Conservation (phyloP, 768 basidiomycete species). For the Boletus insuetus region DNA sequence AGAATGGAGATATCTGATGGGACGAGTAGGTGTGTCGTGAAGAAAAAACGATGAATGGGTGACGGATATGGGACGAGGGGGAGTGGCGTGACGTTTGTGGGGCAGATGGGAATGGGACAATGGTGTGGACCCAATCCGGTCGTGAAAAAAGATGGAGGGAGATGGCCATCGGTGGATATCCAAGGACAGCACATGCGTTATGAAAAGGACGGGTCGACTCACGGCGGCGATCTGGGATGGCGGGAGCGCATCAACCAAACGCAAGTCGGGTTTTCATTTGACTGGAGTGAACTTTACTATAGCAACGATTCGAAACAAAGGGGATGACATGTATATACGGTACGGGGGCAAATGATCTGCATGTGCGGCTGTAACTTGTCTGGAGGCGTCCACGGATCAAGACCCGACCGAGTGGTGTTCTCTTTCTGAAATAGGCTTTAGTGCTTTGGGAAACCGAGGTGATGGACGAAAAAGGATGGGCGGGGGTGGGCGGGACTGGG, state of each 20-base stretch:
- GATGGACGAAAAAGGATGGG: constrained; percentile 3
- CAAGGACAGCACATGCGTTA: too few species aligned
- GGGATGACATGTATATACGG: background rate
- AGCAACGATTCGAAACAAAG: constrained; percentile 21
- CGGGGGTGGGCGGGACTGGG: background rate
- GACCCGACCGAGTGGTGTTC: background rate
- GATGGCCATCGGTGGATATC: too few species aligned
- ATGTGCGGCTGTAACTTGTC: background rate
- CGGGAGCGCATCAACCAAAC: background rate
- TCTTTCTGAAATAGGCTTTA: constrained; percentile 2
- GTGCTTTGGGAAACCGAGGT: constrained; percentile 4
- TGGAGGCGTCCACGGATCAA: background rate
- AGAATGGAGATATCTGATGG: constrained; percentile 25
- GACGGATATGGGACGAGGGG: background rate
- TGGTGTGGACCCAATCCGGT: too few species aligned
- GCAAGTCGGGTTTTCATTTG: background rate
- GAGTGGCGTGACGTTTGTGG: too few species aligned
- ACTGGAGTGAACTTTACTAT: constrained; percentile 7
- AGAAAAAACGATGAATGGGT: background rate
- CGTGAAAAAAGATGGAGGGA: too few species aligned
- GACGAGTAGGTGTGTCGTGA: background rate
- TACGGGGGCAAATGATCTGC: constrained; percentile 12
- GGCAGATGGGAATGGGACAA: too few species aligned
- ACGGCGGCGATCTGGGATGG: constrained; percentile 1
- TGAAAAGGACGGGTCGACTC: too few species aligned